Base-by-base conservation (phyloP, 2,329 filamentous ascomycete genomes). In the Metarhizium robertsii region DNA sequence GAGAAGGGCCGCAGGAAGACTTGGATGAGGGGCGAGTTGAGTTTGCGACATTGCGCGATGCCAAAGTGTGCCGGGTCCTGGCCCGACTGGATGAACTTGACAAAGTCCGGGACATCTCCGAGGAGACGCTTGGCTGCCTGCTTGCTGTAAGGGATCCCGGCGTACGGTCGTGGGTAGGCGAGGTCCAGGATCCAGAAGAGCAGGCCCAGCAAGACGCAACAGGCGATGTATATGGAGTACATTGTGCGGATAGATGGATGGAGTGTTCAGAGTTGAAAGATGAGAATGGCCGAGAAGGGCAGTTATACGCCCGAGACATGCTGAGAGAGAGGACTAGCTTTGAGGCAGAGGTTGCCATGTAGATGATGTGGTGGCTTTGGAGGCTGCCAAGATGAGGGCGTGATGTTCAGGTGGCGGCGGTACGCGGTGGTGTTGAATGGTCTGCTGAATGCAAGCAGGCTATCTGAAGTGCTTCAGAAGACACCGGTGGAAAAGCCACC, bases 1-100 rank as follows among this genome's bases (percentile, higher is more conserved):
- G 60, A 60, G 14, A 76, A 66, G 0, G 76, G 74, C 11, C 65
- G 63, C 54, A 77, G 61, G 61, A 79, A 79, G 3, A 57, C 20
- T 29, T 56, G 55, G 13, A 50, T 47, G 38, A 56, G 53, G 14
- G 55, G 50, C 8, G 51, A 53, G 14, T 42, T 32, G 10, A 53
- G 47, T 32, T 53, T 49, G 11, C 38, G 55, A 8, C 47, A 53
- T n/a, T 52, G 51, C 5, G 43, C 25, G 18, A 47, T n/a, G 16
- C 36, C 38, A 14, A 50, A 53, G 5, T 45, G 7, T 8, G 32
- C 29, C 1, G 36, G 36, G n/a, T 50, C 54, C 11, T 50, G 40
- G 16, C 54, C 50, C 2, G 40, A 36, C 11, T 40, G 13, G 4
- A 38, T 18, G 50, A 45, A 36, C 20, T 53, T 14, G n/a, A 53